Conservation (phyloP, 495 filamentous ascomycete species). For the Hypoxylon trugodes region DNA sequence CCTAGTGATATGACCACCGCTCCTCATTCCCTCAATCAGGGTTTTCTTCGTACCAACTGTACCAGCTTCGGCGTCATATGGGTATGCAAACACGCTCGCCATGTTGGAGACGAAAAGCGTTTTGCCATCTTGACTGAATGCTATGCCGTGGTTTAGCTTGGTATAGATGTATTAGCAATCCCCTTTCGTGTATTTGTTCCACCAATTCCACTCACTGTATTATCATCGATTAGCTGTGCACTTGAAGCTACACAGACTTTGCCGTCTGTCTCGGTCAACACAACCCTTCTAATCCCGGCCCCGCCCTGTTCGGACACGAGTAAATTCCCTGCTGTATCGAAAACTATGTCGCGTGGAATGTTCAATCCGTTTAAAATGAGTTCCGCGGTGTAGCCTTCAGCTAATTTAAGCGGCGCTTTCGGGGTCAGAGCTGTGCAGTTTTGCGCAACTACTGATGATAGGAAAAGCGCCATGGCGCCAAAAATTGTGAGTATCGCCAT, state of each 20-base stretch:
- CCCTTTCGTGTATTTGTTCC: neutral
- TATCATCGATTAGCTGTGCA: constrained; percentile 49
- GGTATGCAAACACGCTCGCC: constrained; percentile 62
- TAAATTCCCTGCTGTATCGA: constrained; percentile 65
- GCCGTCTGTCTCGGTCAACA: constrained; percentile 57
- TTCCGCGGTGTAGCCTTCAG: constrained; percentile 60
- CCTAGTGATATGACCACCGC: constrained; percentile 61
- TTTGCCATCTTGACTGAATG: constrained; percentile 64
- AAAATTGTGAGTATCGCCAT: constrained; percentile 11
- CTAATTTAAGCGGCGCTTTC: constrained; percentile 49
- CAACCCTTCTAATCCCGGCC: constrained; percentile 57
- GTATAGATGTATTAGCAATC: neutral
- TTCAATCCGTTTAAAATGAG: constrained; percentile 61
- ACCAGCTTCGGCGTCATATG: constrained; percentile 60
- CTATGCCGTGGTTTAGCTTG: constrained; percentile 70
- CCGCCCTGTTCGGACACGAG: constrained; percentile 61
- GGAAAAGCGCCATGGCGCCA: constrained; percentile 15
- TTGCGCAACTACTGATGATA: constrained; percentile 13
- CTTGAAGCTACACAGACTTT: constrained; percentile 56
- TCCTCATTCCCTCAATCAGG: constrained; percentile 63
- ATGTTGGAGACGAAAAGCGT: constrained; percentile 68
- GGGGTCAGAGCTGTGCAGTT: constrained; percentile 22
- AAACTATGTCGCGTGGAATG: constrained; percentile 61
- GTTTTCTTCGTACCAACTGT: constrained; percentile 53
- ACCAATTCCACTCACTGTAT: constrained; percentile 47